phyloP scores from a whole-genome alignment of 2,329 filamentous ascomycete genomes.

The Arachnomyces sp. region DNA sequence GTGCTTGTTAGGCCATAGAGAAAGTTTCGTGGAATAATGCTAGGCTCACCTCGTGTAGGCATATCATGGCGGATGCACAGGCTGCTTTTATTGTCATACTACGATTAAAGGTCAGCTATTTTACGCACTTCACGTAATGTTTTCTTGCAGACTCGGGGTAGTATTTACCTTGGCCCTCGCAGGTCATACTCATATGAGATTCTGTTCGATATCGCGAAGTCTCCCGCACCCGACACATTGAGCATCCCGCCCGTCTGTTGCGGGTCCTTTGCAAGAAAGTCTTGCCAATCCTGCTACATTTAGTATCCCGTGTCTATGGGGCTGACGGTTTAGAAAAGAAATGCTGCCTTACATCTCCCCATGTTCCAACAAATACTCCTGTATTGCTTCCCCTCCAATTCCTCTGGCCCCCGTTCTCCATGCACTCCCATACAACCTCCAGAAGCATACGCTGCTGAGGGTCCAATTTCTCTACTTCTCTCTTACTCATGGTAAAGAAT shows the following conservation, averaged over 20 bases:
- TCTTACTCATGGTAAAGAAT: conserved; percentile 3
- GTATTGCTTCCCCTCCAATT: conserved; percentile 13
- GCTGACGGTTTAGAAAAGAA: background rate
- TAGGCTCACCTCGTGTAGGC: background rate
- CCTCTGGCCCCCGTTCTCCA: conserved; percentile 6
- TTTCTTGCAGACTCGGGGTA: too few relatives aligned
- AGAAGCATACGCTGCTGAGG: conserved; percentile 6
- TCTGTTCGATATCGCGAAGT: background rate
- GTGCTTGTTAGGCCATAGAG: background rate
- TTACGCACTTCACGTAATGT: too few relatives aligned
- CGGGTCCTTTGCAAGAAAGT: conserved; percentile 1
- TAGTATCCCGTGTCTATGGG: too few relatives aligned
- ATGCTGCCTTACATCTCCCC: background rate
- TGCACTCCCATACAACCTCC: conserved; percentile 5
- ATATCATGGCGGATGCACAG: background rate
- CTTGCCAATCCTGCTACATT: background rate
- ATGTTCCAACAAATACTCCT: conserved; percentile 12
- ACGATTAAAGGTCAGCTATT: too few relatives aligned
- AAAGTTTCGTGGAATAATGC: background rate
- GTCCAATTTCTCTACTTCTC: conserved; percentile 2
- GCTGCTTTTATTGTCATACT: conserved; percentile 1
- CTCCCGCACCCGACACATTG: background rate
- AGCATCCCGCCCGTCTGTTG: background rate
- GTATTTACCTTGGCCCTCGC: conserved; percentile 1
- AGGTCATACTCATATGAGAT: conserved; percentile 2